Percentiles rank a stretch among this genome's conserved stretches.
Conservation (phyloP, 2,329 filamentous ascomycete species). For the Hymenoscyphus occultus region DNA sequence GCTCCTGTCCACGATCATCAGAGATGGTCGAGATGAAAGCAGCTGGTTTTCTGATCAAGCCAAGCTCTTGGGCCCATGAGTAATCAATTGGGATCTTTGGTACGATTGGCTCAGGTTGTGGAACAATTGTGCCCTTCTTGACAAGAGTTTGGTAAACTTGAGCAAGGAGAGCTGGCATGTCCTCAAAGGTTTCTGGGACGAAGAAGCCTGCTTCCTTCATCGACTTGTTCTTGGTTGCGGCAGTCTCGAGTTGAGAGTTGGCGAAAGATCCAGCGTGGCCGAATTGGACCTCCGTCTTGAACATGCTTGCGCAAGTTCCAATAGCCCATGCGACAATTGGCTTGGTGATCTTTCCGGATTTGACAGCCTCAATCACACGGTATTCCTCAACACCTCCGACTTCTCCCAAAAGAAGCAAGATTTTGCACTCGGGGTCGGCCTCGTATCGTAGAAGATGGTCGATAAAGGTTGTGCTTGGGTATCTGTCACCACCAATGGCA, state of each 20-base stretch:
- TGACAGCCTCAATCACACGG: slow-evolving; percentile 97
- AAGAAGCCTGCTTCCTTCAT: slow-evolving; percentile 95
- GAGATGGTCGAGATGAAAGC: slow-evolving; percentile 99
- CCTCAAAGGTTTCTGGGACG: slow-evolving; percentile 96
- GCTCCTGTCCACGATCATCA: slow-evolving; percentile 98
- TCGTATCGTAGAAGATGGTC: slow-evolving; percentile 97
- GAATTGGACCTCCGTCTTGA: slow-evolving; percentile 99
- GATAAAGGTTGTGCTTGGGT: slow-evolving; percentile 98
- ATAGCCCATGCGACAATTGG: slow-evolving; percentile 99
- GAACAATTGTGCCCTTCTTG: slow-evolving; percentile 78
- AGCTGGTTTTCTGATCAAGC: slow-evolving; percentile 98
- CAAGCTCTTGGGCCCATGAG: slow-evolving; percentile 98
- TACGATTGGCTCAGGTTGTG: slow-evolving; percentile 82
- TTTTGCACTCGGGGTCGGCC: slow-evolving; percentile 96
- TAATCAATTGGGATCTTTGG: slow-evolving; percentile 99
- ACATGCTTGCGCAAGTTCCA: slow-evolving; percentile 98
- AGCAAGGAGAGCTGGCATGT: slow-evolving; percentile 75
- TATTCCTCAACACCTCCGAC: slow-evolving; percentile 99
- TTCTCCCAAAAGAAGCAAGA: slow-evolving; percentile 91
- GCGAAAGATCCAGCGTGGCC: slow-evolving; percentile 97
- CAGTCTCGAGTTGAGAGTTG: slow-evolving; percentile 99
- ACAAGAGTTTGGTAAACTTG: slow-evolving; percentile 87
- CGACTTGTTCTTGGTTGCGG: slow-evolving; percentile 90
- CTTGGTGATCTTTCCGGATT: slow-evolving; percentile 93
- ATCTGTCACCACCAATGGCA: slow-evolving; percentile 98